Evolutionary conservation across 352 stramenopile genomes (phyloP), one percentile per base, ranked within the genome.

Genomic region (Phytophthora agathidicida): DNA sequence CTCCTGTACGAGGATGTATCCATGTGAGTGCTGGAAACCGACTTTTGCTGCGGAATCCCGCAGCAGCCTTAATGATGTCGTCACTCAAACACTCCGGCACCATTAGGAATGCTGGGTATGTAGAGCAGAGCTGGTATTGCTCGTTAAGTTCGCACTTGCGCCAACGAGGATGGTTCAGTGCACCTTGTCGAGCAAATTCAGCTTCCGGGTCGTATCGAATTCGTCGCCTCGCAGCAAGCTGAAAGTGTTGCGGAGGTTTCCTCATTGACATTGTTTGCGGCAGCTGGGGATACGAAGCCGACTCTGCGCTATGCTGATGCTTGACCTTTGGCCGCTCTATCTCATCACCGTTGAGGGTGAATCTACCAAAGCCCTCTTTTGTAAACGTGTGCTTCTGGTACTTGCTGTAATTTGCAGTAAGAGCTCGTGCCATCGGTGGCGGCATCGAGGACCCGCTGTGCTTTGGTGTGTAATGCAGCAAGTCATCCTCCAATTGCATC

Each of bases 1-100:
- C 92, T 35, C 94, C 93, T 17, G 96, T 97, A 28, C 73, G 68
- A 33, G 83, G 83, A 65, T 95, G 89, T 6, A 95, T 78, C 92
- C 93, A 99, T 1, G 92, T 96, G 16, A 99, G 69, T 17, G 65
- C 87, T 30, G 86, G 86, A 38, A 93, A 86, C 0, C 86, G 81
- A 30, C 73, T 83, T 60, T 93, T 92, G 54, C 81, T 92, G 24
- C 86, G 82, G 53, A 93, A 95, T 0, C 66, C 57, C 4, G 83
- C 77, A 11, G 86, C 83, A 32, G 87, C 73, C 17, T 60, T 71
- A 35, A 95, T 81, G 13, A 81, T 84, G 1, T 92, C 82, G 42
- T 95, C 81, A n/a, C 61, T 64, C 6, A 95, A 38, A 20, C 48
- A 66, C 14, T 77, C 53, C 0, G 86, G 86, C 1, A 95, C 83